Evolutionary conservation across 1,284 basidiomycete species (phyloP), one percentile per base, ranked within the genome.

Genomic region (Ustilago lituana): DNA sequence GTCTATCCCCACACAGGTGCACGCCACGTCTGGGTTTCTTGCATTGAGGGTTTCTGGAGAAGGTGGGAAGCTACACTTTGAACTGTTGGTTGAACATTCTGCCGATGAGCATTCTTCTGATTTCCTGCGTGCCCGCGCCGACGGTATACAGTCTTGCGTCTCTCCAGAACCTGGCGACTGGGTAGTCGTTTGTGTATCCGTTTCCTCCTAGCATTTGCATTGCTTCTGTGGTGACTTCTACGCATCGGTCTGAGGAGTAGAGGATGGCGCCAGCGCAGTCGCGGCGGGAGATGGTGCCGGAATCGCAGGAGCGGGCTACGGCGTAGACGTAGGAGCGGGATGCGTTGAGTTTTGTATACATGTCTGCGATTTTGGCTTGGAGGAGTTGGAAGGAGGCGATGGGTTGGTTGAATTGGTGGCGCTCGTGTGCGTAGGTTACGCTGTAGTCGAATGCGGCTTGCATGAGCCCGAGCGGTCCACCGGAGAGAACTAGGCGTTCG

Each of bases 371-470:
- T 75, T 85, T 83, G 87, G 92, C 94, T 87, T 97, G 94, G 89
- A 97, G 94, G 51, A 96, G 84, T 82, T 97, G 94, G 85, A 97
- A 96, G 31, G 90, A 89, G n/a, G 90, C 94, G 45, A 97, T 86
- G 4, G 89, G 88, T 74, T 89, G 87, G 36, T 89, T 91, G 76
- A 97, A 97, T 80, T 97, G 94, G 82, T 93, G 89, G 69, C 94
- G 87, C 61, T 94, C 89, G 81, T 97, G 94, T 8, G 93, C 87
- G 80, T 97, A 97, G 76, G 91, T 89, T 3, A 94, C 85, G 3
- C 92, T 89, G 72, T 90, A 87, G 83, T 96, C 92, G 78, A 96
- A 94, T 2, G 94, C 92, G 4, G 92, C 89, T 83, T 97, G 94
- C 92, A 94, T 95, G 62, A 97, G 41, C 37, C 86, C 87, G 17